These are phyloP conservation scores for Persicaria maculosa DNA, from an alignment of 148 eudicot genomes.

Conservation along the genomic window DNA sequence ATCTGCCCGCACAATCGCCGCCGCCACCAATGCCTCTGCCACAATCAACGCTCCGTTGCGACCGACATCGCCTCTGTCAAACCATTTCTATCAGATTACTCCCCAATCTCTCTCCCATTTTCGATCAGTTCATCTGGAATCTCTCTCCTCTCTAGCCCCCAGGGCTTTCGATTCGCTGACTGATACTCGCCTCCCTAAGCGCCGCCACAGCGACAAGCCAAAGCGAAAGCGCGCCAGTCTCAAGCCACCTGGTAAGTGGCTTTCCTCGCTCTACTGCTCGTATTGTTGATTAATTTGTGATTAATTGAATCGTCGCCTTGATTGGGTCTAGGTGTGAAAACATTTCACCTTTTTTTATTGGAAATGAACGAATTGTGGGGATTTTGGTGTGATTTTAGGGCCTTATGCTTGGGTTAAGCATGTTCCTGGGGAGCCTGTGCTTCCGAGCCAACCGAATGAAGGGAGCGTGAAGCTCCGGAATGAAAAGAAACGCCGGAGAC, in stretches of 20 bases:
- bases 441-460: conserved; percentile 72
- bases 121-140: conserved; percentile 34
- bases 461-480: conserved; percentile 86
- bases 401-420: conserved; percentile 88
- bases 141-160: conserved; percentile 38
- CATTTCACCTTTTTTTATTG: background rate
- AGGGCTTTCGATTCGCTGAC: conserved; percentile 58
- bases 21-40: conserved; percentile 15
- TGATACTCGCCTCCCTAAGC: conserved; percentile 65
- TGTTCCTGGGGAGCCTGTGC: conserved; percentile 61
- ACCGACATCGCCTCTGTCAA: conserved; percentile 16
- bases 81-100: conserved; percentile 7
- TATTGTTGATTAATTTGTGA: background rate
- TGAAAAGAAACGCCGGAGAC: conserved; percentile 73
- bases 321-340: background rate
- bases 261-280: background rate
- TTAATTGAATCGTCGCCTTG: background rate
- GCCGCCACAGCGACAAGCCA: conserved; percentile 54
- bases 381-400: conserved; percentile 41
- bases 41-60: conserved; percentile 10
- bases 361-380: background rate
- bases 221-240: conserved; percentile 66
- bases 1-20: conserved; percentile 14
- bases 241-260: conserved; percentile 41
- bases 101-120: conserved; percentile 13